phyloP scores from a whole-genome alignment of 139 green algal species.

The Closterium sp. region DNA sequence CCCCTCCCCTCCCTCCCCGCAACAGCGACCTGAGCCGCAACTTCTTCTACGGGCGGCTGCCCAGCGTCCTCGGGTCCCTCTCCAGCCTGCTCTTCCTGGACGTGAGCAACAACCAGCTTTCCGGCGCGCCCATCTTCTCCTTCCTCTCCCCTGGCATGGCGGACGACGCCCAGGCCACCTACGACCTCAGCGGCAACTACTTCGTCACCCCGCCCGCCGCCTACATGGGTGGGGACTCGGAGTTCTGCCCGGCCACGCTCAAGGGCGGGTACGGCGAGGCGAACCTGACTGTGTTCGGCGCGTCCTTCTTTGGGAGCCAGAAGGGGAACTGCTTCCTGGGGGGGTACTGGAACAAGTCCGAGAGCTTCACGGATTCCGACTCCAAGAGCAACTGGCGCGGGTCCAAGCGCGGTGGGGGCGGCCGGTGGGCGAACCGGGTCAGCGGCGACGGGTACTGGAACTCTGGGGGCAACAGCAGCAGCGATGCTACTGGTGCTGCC shows the following conservation, averaged over 20 bases:
- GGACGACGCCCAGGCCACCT: background rate
- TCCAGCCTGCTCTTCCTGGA: background rate
- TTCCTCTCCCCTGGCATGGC: background rate
- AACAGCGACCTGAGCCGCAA: background rate
- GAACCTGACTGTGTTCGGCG: background rate
- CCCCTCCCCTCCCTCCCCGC: background rate
- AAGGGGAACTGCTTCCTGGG: background rate
- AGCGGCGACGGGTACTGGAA: background rate
- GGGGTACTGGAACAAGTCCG: background rate
- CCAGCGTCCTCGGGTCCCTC: background rate
- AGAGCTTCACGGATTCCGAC: background rate
- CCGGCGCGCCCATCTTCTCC: background rate
- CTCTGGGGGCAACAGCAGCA: background rate
- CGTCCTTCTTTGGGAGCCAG: background rate
- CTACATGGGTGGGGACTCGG: background rate
- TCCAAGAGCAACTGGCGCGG: background rate
- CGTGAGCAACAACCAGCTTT: constrained; percentile 12
- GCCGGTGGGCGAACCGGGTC: background rate
- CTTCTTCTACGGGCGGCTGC: background rate
- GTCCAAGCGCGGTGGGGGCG: background rate
- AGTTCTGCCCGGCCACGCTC: background rate
- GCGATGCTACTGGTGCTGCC: no score
- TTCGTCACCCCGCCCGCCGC: background rate
- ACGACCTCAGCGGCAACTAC: background rate
- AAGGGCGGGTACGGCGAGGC: background rate